A percentile compares a stretch with the other conserved stretches of the same genome.
Conservation (phyloP, 768 basidiomycete species). For the Termitomyces sp. region DNA sequence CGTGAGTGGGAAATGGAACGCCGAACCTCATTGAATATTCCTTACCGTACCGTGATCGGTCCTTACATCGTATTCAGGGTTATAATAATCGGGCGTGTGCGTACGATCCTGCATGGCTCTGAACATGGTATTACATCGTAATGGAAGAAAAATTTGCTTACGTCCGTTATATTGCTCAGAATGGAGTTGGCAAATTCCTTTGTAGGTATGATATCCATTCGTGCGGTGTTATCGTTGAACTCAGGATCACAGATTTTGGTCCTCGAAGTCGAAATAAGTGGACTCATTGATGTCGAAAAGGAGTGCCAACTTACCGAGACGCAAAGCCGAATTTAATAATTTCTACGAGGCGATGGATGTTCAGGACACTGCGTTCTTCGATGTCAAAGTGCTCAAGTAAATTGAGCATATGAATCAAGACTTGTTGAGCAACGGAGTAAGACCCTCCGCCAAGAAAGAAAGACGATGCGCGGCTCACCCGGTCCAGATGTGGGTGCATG, state of each 20-base stretch:
- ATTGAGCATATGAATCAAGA: constrained; percentile 91
- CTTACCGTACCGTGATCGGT: constrained; percentile 85
- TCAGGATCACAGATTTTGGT: constrained; percentile 80
- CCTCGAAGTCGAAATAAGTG: constrained; percentile 28
- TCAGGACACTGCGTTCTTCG: constrained; percentile 52
- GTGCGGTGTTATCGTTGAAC: constrained; percentile 50
- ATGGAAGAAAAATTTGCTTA: constrained; percentile 28
- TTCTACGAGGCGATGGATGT: constrained; percentile 79
- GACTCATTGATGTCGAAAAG: background rate
- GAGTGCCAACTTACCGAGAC: constrained; percentile 27
- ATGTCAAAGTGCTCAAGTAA: constrained; percentile 70
- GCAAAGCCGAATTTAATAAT: constrained; percentile 71
- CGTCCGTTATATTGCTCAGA: constrained; percentile 75
- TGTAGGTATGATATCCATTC: constrained; percentile 60
- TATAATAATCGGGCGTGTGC: constrained; percentile 78
- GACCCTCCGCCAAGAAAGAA: background rate
- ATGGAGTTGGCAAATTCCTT: constrained; percentile 63
- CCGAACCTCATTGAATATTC: background rate
- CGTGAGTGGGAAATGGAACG: background rate
- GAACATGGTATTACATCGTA: background rate
- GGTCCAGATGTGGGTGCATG: constrained; percentile 85
- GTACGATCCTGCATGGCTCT: constrained; percentile 61
- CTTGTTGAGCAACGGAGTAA: constrained; percentile 23
- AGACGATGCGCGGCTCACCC: constrained; percentile 24
- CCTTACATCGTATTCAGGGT: constrained; percentile 72